A percentile compares a stretch with the other conserved stretches of the same genome.
Conservation (phyloP, 1,284 basidiomycete species). For the Boletellus deceptivus region DNA sequence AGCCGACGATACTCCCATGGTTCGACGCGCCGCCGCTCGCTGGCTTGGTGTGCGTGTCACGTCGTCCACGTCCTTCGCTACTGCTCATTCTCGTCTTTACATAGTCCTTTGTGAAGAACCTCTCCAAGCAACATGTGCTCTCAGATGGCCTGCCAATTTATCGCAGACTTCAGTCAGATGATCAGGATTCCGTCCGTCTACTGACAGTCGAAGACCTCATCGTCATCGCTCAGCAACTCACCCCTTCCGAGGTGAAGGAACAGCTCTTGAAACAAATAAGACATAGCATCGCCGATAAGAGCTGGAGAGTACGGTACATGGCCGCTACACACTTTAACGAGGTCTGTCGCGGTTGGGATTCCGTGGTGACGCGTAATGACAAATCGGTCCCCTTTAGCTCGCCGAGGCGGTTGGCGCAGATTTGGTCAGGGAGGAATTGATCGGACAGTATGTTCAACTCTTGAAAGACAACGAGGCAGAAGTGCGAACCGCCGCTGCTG, state of each 20-base stretch:
- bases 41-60: slow-evolving; percentile 81
- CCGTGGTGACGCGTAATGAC: slow-evolving; percentile 3
- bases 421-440: slow-evolving; percentile 92
- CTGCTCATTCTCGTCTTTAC: slow-evolving; percentile 8
- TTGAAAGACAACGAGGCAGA: slow-evolving; percentile 99
- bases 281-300: slow-evolving; percentile 90
- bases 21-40: slow-evolving; percentile 93
- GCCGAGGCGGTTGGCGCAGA: slow-evolving; percentile 91
- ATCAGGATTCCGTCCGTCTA: slow-evolving; percentile 97
- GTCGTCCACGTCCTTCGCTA: not conserved
- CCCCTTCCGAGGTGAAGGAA: slow-evolving; percentile 86
- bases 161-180: slow-evolving; percentile 91
- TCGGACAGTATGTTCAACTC: slow-evolving; percentile 89
- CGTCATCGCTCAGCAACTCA: slow-evolving; percentile 83
- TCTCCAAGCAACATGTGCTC: slow-evolving; percentile 78
- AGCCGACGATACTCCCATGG: slow-evolving; percentile 98
- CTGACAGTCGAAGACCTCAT: slow-evolving; percentile 97
- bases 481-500: slow-evolving; percentile 93
- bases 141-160: slow-evolving; percentile 92
- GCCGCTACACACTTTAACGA: slow-evolving; percentile 98
- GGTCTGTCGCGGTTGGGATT: slow-evolving; percentile 40
- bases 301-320: slow-evolving; percentile 99
- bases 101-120: slow-evolving; percentile 76
- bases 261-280: slow-evolving; percentile 88
- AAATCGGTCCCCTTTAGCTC: slow-evolving; percentile 48